Base-by-base conservation (phyloP, 192 early-diverging fungal genomes). In the Umbelopsis sp. region DNA sequence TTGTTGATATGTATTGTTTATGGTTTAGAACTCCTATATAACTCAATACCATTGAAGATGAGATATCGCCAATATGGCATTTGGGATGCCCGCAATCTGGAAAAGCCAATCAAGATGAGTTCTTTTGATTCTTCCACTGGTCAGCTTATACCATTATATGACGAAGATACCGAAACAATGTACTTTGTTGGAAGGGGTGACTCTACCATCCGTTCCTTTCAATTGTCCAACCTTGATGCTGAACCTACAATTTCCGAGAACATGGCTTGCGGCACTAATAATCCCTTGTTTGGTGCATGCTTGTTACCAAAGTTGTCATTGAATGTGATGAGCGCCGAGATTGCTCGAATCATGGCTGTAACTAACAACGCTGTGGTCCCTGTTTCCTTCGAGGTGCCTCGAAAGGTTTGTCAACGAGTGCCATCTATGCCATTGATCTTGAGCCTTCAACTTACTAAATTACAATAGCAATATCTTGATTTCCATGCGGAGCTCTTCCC, bases 401-500 rank as follows among this genome's bases (percentile, higher is more conserved):
- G 92, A 69, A 92, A 79, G 66, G 82, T 84, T 69, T 33, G 66
- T 45, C 50, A 49, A 35, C 13, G n/a, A 30, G 20, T 0, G 48
- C 47, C 21, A 22, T 12, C n/a, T 20, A 37, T 47, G 30, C n/a
- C 7, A 21, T 27, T 50, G 37, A 44, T 15, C 75, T 16, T 75
- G 11, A n/a, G 4, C 55, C 44, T 46, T 6, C 22, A 41, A 37
- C 18, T 23, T 52, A 44, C 35, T 66, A 46, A 10, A 52, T 44
- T 46, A 35, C 16, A 64, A 16, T 73, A 90, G 77, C 82, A 84
- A 25, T 91, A 94, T 69, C 80, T 91, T 13, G 94, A 94, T 64
- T 97, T 94, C 68, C 92, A 95, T 70, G 71, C 77, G 13, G 95
- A 97, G 52, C 72, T 97, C 15, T 97, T 91, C 71, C 96, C 96